Percentiles rank a stretch among this genome's conserved stretches.
These are phyloP conservation scores for Gynochthodes officinalis DNA, from an alignment of 257 asterid genomes.

Conservation along the genomic window DNA sequence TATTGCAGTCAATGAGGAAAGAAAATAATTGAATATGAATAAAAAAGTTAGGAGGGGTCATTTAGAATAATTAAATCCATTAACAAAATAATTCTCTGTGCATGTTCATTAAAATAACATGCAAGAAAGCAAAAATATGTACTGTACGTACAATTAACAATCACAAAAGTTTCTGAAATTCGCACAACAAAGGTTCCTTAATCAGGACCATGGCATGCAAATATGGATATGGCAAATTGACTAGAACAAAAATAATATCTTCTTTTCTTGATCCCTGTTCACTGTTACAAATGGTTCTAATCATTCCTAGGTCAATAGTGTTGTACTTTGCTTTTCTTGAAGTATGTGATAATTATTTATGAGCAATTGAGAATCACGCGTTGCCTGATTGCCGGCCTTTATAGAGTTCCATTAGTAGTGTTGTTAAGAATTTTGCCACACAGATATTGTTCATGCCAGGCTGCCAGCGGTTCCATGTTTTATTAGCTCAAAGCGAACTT, in stretches of 20 bases:
- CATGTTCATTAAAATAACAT: no score
- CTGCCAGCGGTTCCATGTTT: not conserved
- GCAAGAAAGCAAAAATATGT: no score
- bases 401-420: not conserved
- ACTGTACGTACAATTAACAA: no score
- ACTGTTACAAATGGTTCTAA: not conserved
- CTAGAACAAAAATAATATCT: not conserved
- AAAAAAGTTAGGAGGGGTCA: not conserved
- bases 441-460: not conserved
- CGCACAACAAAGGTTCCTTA: no score
- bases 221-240: not conserved
- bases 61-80: not conserved
- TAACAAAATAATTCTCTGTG: no score
- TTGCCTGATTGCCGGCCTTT: not conserved
- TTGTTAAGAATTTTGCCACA: not conserved
- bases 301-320: not conserved
- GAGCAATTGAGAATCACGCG: not conserved
- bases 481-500: no score
- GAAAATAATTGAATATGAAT: not conserved
- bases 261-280: not conserved
- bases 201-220: no score
- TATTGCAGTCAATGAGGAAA: conserved; percentile 2
- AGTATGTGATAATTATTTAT: not conserved
- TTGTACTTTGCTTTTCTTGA: not conserved
- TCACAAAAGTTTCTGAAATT: no score